Base-by-base conservation (phyloP, 345 rosid species). In the Lepidium africanum region DNA sequence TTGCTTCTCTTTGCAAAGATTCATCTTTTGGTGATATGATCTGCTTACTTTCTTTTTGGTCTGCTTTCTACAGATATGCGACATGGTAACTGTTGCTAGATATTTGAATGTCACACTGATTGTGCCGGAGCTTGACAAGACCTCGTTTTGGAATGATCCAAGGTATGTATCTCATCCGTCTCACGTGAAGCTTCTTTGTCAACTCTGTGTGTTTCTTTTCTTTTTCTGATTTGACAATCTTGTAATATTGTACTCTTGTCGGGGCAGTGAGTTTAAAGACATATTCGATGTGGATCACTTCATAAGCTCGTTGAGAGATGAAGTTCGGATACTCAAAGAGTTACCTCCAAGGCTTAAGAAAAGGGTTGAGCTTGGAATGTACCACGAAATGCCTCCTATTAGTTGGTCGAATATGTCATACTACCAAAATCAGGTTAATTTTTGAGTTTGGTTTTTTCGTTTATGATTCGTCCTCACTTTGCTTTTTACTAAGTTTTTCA, bases 61-160 rank as follows among this genome's bases (percentile, higher is more conserved):
- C 14, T 70, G 25, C 33, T 63, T 53, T 40, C 54, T 66, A 74
- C 84, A 94, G 99, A 94, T 94, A 63, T 94, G 99, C 25, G 99
- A 94, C 77, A 94, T 94, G 99, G 96, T 94, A 27, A 85, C 88
- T 19, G 79, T 94, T 33, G 97, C 99, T 55, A 81, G 96, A 78
- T 81, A 77, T 77, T 80, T 94, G 63, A 88, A 94, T 81, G 95
- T 90, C 59, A 94, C 99, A 33, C 90, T 94, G 38, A 75, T 94
- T 70, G 96, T 94, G 48, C 99, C 99, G 1, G 92, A 93, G 73
- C 81, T 93, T 69, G 98, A 93, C 67, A 93, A 87, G 79, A 83
- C 95, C 70, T 94, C 99, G 47, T 94, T 94, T 70, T 94, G 99
- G 97, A 83, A 85, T 66, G 99, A 94, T 70, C 90, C 97, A 7